Evolutionary conservation across 306 rosid genomes (phyloP).

Genomic region (Mimosa bimucronata): DNA sequence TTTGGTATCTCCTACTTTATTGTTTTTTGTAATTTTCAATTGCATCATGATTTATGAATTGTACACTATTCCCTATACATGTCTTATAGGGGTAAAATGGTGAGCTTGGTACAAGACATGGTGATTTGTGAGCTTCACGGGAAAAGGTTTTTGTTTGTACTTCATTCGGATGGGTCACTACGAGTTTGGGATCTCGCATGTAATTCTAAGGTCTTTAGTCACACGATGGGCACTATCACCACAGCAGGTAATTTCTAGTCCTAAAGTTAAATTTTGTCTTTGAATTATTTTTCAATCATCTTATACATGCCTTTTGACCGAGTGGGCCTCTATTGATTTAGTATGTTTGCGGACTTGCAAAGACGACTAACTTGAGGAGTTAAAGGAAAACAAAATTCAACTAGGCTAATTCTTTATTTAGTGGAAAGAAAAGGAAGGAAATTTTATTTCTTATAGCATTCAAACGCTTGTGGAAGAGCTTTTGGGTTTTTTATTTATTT

Average conservation of each 20-base stretch:
- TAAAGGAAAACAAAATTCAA: not conserved
- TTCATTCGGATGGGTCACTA: constrained; percentile 78
- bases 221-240: constrained; percentile 53
- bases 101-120: constrained; percentile 79
- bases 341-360: not conserved
- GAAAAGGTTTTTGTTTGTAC: constrained; percentile 75
- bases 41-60: constrained; percentile 30
- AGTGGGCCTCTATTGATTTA: too few relatives aligned
- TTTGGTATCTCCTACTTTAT: constrained; percentile 29
- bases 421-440: not conserved
- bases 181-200: constrained; percentile 83
- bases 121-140: constrained; percentile 59
- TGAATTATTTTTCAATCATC: constrained; percentile 15
- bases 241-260: constrained; percentile 59
- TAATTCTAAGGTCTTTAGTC: constrained; percentile 61
- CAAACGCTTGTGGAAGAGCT: not conserved
- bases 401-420: not conserved
- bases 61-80: constrained; percentile 28
- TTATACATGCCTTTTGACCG: too few relatives aligned
- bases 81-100: constrained; percentile 73
- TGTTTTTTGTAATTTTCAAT: constrained; percentile 6
- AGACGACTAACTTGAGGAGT: too few relatives aligned
- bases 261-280: constrained; percentile 9
- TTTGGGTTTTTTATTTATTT: not conserved
- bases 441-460: not conserved